Evolutionary conservation across 2,329 filamentous ascomycete genomes (phyloP).

Genomic region (Paecilomyces dactylethromorphus): DNA sequence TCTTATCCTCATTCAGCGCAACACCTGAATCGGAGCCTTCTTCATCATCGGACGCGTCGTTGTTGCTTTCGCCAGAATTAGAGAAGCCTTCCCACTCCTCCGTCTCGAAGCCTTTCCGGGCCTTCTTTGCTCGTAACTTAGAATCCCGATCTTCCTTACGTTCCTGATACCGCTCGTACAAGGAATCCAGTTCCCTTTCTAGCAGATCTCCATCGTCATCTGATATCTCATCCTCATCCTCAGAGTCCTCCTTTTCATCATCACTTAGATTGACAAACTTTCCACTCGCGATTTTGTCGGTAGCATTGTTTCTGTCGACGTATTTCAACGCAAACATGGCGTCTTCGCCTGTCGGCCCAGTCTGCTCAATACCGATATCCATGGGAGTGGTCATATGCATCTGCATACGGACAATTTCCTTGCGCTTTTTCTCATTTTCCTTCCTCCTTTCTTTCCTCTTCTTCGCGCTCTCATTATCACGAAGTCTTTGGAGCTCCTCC

Average conservation of each 20-base stretch:
- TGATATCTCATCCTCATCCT: constrained; percentile 53
- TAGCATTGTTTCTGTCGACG: constrained; percentile 67
- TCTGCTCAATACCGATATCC: constrained; percentile 89
- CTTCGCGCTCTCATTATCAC: constrained; percentile 67
- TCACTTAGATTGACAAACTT: constrained; percentile 62
- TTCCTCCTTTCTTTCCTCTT: constrained; percentile 78
- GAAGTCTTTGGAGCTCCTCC: constrained; percentile 74
- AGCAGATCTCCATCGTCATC: constrained; percentile 77
- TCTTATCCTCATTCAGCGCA: constrained; percentile 21
- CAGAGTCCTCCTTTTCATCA: constrained; percentile 52
- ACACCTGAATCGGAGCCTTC: constrained; percentile 29
- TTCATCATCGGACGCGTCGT: constrained; percentile 53
- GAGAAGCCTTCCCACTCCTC: constrained; percentile 93
- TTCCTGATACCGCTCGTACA: constrained; percentile 83
- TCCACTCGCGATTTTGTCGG: constrained; percentile 65
- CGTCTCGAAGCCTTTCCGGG: constrained; percentile 71
- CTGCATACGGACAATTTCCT: constrained; percentile 92
- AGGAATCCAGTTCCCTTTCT: constrained; percentile 74
- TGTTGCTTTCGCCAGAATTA: constrained; percentile 55
- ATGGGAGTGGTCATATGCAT: constrained; percentile 94
- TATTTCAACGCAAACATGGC: constrained; percentile 81
- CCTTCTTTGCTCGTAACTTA: constrained; percentile 85
- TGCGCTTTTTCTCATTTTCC: constrained; percentile 91
- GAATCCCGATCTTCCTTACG: constrained; percentile 72
- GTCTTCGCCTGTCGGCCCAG: constrained; percentile 69